Conservation (phyloP, 257 asterid genomes). For the Solanum appendiculatum region DNA sequence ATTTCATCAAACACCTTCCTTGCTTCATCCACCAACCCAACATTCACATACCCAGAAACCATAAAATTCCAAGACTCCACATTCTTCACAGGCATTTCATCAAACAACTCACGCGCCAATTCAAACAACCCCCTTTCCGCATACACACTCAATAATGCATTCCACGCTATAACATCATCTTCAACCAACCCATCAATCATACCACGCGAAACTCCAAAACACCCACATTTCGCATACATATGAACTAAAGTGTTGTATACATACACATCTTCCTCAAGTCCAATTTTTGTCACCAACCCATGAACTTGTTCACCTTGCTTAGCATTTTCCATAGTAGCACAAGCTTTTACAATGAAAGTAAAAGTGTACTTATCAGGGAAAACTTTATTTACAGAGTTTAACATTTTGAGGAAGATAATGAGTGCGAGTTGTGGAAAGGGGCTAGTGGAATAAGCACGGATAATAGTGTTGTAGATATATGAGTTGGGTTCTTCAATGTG, state of each 20-base stretch:
- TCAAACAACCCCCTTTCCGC: constrained; percentile 22
- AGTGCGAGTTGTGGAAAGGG: constrained; percentile 12
- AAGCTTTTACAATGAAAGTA: constrained; percentile 31
- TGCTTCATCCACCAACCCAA: constrained; percentile 23
- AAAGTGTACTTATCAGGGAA: constrained; percentile 24
- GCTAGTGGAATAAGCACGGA: constrained; percentile 18
- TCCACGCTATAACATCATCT: constrained; percentile 20
- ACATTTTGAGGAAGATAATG: constrained; percentile 16
- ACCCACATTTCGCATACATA: constrained; percentile 22
- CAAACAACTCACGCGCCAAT: constrained; percentile 10
- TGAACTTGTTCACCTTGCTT: constrained; percentile 21
- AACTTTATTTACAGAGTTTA: constrained; percentile 1
- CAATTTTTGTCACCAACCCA: constrained; percentile 13
- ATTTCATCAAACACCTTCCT: constrained; percentile 24
- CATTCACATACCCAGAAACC: constrained; percentile 20
- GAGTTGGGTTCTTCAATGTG: constrained; percentile 17
- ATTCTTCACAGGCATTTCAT: constrained; percentile 29
- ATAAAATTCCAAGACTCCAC: constrained; percentile 33
- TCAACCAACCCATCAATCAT: constrained; percentile 14
- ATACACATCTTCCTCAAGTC: constrained; percentile 16
- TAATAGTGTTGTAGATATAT: constrained; percentile 23
- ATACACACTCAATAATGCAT: constrained; percentile 20
- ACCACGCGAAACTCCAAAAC: constrained; percentile 13
- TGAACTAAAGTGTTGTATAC: constrained; percentile 22
- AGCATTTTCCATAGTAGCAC: constrained; percentile 12